Percentiles rank a stretch among this genome's conserved stretches.
Evolutionary conservation across 2,329 filamentous ascomycete species (phyloP).

Genomic region (Talaromyces sp.): DNA sequence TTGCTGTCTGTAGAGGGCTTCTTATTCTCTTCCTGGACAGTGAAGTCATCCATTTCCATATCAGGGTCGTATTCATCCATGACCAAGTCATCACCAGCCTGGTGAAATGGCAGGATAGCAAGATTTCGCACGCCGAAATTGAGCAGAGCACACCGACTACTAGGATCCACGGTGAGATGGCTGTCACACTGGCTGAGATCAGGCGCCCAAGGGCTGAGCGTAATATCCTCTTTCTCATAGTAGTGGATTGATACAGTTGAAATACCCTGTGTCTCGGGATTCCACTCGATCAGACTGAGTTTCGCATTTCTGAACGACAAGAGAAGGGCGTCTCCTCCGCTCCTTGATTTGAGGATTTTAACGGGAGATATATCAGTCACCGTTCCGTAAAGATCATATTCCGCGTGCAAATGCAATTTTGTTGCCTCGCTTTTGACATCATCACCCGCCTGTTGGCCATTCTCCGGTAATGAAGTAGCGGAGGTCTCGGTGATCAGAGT

Average conservation of each 20-base stretch:
- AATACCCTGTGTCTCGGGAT: constrained; percentile 73
- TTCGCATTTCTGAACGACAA: constrained; percentile 88
- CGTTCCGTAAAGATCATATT: constrained; percentile 80
- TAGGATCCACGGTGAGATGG: constrained; percentile 82
- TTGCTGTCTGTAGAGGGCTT: constrained; percentile 33
- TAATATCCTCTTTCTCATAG: constrained; percentile 91
- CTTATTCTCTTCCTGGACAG: constrained; percentile 42
- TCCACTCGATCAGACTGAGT: constrained; percentile 91
- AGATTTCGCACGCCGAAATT: constrained; percentile 87
- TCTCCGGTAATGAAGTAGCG: constrained; percentile 58
- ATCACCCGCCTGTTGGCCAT: constrained; percentile 51
- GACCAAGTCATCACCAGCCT: constrained; percentile 79
- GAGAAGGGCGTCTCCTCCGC: constrained; percentile 79
- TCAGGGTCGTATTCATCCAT: constrained; percentile 90
- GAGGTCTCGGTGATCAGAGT: constrained; percentile 60
- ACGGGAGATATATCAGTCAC: constrained; percentile 79
- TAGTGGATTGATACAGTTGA: constrained; percentile 94
- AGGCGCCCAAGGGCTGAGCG: constrained; percentile 77
- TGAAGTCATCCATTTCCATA: constrained; percentile 56
- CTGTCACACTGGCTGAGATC: constrained; percentile 74
- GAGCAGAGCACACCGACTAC: constrained; percentile 87
- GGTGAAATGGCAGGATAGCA: constrained; percentile 89
- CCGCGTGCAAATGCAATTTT: constrained; percentile 80
- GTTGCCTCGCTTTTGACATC: constrained; percentile 37
- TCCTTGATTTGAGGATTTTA: constrained; percentile 68